phyloP scores from a whole-genome alignment of 352 stramenopile genomes.

The Thalassiosira hispida region DNA sequence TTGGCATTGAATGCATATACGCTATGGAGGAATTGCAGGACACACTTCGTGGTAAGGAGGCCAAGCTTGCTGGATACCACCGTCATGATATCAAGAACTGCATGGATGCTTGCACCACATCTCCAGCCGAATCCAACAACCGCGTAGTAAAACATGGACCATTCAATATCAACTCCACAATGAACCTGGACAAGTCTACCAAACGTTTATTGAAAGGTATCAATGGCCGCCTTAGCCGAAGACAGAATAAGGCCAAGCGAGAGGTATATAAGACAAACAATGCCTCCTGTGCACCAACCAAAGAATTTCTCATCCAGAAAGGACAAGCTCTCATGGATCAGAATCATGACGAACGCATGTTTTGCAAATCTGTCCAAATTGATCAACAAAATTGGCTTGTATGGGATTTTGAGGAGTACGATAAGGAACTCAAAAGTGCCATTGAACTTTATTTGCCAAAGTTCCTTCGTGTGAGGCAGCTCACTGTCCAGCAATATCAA shows the following conservation, averaged over 20 bases:
- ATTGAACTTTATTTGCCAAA: not conserved
- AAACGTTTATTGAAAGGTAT: not conserved
- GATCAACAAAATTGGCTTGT: not conserved
- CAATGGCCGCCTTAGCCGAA: not conserved
- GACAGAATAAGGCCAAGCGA: not conserved
- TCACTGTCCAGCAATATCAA: not conserved
- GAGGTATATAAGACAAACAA: not conserved
- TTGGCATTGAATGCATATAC: not conserved
- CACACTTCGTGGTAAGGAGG: not conserved
- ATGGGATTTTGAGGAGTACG: not conserved
- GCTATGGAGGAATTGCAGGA: not conserved
- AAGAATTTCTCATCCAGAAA: not conserved
- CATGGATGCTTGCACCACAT: not conserved
- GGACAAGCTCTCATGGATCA: not conserved
- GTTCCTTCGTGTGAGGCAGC: not conserved
- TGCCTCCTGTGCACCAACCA: not conserved
- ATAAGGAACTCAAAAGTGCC: not conserved
- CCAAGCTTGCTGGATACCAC: not conserved
- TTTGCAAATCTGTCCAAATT: not conserved
- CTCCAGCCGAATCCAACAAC: not conserved
- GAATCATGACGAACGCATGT: not conserved
- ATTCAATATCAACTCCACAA: not conserved
- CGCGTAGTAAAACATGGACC: not conserved
- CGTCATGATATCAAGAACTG: not conserved
- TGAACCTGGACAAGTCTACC: not conserved